Percentiles rank a stretch among this genome's conserved stretches.
phyloP scores from a whole-genome alignment of 129 eudicot genomes.

The Escallonia rubra region DNA sequence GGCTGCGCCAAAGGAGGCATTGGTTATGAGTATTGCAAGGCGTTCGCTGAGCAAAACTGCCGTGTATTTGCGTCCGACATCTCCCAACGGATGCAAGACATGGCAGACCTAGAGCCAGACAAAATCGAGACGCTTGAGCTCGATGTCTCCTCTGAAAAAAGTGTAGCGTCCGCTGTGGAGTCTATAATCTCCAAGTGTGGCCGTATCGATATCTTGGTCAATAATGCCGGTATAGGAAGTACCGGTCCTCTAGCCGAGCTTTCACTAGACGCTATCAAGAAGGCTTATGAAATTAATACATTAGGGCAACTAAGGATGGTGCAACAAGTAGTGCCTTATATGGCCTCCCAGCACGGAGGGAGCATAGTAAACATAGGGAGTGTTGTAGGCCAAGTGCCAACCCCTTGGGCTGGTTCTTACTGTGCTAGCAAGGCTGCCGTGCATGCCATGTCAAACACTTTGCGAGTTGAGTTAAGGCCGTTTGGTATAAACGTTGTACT shows the following conservation, averaged over 20 bases:
- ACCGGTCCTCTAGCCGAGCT: conserved; percentile 80
- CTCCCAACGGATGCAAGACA: conserved; percentile 37
- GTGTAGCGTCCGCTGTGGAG: conserved; percentile 49
- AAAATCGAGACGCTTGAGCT: conserved; percentile 53
- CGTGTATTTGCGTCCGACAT: conserved; percentile 62
- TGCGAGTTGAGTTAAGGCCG: conserved; percentile 63
- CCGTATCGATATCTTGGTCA: conserved; percentile 56
- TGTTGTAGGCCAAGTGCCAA: conserved; percentile 70
- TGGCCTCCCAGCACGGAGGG: conserved; percentile 49
- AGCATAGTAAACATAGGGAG: conserved; percentile 65
- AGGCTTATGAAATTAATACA: conserved; percentile 58
- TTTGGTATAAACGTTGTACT: conserved; percentile 49
- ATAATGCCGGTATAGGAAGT: conserved; percentile 72
- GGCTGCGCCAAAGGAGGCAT: conserved; percentile 90
- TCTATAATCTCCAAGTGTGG: conserved; percentile 48
- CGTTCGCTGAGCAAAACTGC: conserved; percentile 67
- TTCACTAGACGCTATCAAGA: conserved; percentile 42
- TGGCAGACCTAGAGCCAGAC: conserved; percentile 36
- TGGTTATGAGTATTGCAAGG: conserved; percentile 78
- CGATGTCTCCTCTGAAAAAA: conserved; percentile 60
- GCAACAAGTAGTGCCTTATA: conserved; percentile 69
- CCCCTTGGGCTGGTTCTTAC: conserved; percentile 84
- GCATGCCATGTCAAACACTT: conserved; percentile 49
- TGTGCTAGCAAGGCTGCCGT: conserved; percentile 66
- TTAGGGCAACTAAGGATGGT: conserved; percentile 70